Base-by-base conservation (phyloP, 805 yeast genomes). In the Phaffomyces opuntiae region DNA sequence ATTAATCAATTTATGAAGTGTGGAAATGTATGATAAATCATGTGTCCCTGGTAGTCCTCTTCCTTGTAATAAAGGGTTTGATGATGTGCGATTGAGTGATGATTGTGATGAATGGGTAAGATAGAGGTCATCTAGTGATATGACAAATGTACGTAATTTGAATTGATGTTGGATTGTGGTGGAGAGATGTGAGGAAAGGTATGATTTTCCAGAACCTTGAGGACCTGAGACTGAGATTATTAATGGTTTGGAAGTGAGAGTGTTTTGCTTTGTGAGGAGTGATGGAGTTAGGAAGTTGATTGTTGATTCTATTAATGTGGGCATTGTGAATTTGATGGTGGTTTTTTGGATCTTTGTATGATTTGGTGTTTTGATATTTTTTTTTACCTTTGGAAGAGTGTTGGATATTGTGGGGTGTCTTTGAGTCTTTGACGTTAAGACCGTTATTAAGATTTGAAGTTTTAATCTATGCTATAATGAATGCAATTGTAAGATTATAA, bases 41-140 rank as follows among this genome's bases (percentile, higher is more conserved):
- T 91, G 99, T 0, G 98, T 91, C 0, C 97, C 97, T 0, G 98
- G 98, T 14, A 87, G 70, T 0, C 98, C 98, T 25, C 98, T 68
- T 3, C 96, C 96, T 48, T 71, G 75, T 16, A 87, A 56, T 40
- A 91, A 65, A 33, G 64, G 60, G 58, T 87, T 86, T 13, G 64
- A 72, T 0, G 68, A 64, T 13, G 49, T 35, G 24, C 1, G 5
- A 1, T 75, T 73, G 24, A 89, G 57, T 31, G 49, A 48, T 25
- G 47, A 49, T 57, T 88, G 96, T 17, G 81, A 82, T 8, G 58
- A 63, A 58, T 78, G 80, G 0, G 87, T 78, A 36, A 87, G 66
- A 61, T 91, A 91, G 48, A 87, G 77, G 63, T 93, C 98, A 65
- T 91, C 99, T 54, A 89, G 75, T 47, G 96, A 90, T 40, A 86